A percentile compares a stretch with the other conserved stretches of the same genome.
Evolutionary conservation across 345 rosid species (phyloP).

Genomic region (Clarkia xantiana): DNA sequence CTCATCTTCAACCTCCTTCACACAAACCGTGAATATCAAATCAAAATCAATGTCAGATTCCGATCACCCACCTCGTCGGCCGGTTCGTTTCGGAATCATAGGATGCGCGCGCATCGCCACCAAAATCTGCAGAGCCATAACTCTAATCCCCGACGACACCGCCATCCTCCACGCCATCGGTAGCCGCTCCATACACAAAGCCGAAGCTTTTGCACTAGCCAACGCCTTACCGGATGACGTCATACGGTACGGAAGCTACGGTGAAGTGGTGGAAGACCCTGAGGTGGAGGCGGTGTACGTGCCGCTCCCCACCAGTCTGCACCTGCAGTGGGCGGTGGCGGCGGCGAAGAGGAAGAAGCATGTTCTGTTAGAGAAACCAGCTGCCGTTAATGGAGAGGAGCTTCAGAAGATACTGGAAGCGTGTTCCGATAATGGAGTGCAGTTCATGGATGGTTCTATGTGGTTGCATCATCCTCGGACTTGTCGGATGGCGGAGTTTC

Average conservation of each 20-base stretch:
- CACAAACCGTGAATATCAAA: no score
- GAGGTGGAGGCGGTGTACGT: conserved; percentile 47
- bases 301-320: conserved; percentile 43
- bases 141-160: conserved; percentile 21
- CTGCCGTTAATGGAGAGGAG: conserved; percentile 36
- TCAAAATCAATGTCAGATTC: no score
- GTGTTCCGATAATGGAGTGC: conserved; percentile 46
- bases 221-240: conserved; percentile 27
- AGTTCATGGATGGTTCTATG: conserved; percentile 67
- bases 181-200: conserved; percentile 47
- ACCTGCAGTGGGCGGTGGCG: conserved; percentile 37
- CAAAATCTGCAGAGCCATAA: conserved; percentile 45
- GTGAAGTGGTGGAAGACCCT: conserved; percentile 32
- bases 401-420: conserved; percentile 43
- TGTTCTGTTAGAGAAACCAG: conserved; percentile 53
- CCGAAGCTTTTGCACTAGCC: conserved; percentile 26
- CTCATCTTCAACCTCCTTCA: no score
- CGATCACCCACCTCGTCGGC: no score
- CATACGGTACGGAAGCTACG: conserved; percentile 43
- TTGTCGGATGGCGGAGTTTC: conserved; percentile 26
- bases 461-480: conserved; percentile 75
- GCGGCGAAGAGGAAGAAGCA: conserved; percentile 51
- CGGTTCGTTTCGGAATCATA: conserved; percentile 41
- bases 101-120: conserved; percentile 44
- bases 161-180: conserved; percentile 35